A percentile compares a stretch with the other conserved stretches of the same genome.
phyloP scores from a whole-genome alignment of 2,329 filamentous ascomycete genomes.

The Cladosporium cucumerinum region DNA sequence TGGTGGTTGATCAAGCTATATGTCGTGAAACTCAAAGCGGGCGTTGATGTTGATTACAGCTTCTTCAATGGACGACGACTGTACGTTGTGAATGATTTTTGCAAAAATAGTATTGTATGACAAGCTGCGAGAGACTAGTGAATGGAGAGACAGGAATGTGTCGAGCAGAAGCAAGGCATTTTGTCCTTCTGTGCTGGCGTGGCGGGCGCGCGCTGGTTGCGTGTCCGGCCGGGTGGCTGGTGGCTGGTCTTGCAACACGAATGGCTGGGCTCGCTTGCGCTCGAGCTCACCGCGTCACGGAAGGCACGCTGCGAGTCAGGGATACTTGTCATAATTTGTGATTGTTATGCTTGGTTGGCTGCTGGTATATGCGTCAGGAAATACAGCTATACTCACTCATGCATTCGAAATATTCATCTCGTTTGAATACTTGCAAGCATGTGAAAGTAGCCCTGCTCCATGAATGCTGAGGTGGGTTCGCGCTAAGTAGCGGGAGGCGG shows the following conservation, averaged over 20 bases:
- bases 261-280: conserved; percentile 16
- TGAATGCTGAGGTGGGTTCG: not conserved
- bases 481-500: not conserved
- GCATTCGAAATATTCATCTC: not conserved
- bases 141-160: conserved; percentile 8
- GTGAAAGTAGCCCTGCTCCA: not conserved
- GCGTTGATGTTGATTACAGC: not conserved
- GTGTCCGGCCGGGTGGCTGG: not conserved
- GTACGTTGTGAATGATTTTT: not conserved
- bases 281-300: conserved; percentile 15
- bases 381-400: not conserved
- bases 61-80: not conserved
- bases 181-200: conserved; percentile 9
- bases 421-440: not conserved
- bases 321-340: not conserved
- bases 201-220: conserved; percentile 13
- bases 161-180: conserved; percentile 4
- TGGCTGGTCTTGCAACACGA: conserved; percentile 17
- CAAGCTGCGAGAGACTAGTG: conserved; percentile 3
- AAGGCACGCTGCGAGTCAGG: not conserved
- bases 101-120: not conserved
- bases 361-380: not conserved
- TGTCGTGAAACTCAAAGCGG: not conserved
- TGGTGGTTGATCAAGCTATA: not conserved
- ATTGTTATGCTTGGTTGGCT: not conserved